phyloP scores from a whole-genome alignment of 73 alveolate species.

The Tetrahymena thermophila region DNA sequence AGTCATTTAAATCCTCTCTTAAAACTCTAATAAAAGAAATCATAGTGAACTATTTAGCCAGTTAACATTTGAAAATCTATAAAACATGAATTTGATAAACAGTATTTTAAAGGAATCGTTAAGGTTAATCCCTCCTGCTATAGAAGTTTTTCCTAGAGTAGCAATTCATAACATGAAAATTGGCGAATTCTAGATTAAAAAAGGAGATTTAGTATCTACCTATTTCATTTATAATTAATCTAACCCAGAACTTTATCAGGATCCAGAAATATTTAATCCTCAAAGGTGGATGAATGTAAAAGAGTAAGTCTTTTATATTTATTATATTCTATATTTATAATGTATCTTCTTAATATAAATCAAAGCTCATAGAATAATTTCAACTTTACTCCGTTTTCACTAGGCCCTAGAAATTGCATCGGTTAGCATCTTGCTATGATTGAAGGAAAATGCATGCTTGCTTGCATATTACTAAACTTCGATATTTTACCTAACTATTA shows the following conservation, averaged over 20 bases:
- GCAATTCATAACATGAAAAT: slow-evolving; percentile 1
- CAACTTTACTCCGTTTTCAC: slow-evolving; percentile 17
- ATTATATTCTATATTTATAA: no score
- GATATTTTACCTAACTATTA: background rate
- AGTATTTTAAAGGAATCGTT: background rate
- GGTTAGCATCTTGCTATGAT: slow-evolving; percentile 19
- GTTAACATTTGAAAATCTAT: background rate
- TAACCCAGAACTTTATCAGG: background rate
- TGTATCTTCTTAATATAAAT: no score
- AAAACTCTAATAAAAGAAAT: background rate
- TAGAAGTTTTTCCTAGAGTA: background rate
- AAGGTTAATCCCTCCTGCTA: background rate
- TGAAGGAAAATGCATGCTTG: slow-evolving; percentile 14
- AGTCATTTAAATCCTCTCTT: background rate
- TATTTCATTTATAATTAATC: background rate
- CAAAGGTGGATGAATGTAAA: slow-evolving; percentile 13
- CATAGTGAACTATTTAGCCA: background rate
- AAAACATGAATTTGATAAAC: background rate
- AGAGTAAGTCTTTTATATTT: background rate
- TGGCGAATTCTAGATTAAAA: background rate
- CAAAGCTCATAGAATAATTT: background rate
- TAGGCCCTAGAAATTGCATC: slow-evolving; percentile 18
- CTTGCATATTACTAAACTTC: slow-evolving; percentile 3
- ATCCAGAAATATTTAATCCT: slow-evolving; percentile 28
- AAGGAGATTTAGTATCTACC: background rate